Evolutionary conservation across 345 rosid genomes (phyloP).

Genomic region (Geranium brycei): DNA sequence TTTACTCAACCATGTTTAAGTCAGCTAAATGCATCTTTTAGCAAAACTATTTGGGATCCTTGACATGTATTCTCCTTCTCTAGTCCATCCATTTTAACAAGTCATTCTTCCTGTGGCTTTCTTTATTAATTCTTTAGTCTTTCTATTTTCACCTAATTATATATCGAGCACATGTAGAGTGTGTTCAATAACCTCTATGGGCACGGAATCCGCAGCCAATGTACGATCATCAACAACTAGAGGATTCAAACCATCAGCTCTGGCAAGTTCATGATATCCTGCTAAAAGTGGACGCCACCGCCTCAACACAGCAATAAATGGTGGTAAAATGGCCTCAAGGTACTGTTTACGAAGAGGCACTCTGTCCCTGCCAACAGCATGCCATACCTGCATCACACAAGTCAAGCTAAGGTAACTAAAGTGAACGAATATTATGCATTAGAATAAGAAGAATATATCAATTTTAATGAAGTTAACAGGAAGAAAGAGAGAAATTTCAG

Average conservation of each 20-base stretch:
- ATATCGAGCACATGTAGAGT: conserved; percentile 9
- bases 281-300: conserved; percentile 98
- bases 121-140: too few species aligned
- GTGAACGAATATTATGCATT: not conserved
- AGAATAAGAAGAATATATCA: not conserved
- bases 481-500: conserved; percentile 1
- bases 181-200: conserved; percentile 57
- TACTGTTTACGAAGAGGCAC: conserved; percentile 82
- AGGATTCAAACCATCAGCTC: conserved; percentile 94
- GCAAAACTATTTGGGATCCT: too few species aligned
- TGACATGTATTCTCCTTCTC: too few species aligned
- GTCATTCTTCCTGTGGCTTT: too few species aligned
- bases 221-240: conserved; percentile 89
- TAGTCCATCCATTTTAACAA: too few species aligned
- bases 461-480: not conserved
- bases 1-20: too few species aligned
- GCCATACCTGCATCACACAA: conserved; percentile 65
- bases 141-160: too few species aligned
- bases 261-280: conserved; percentile 94
- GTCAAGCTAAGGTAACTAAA: conserved; percentile 8
- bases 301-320: conserved; percentile 90
- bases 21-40: too few species aligned
- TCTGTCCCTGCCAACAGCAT: conserved; percentile 79
- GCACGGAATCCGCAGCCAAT: conserved; percentile 84
- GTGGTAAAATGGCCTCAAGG: conserved; percentile 88